phyloP scores from a whole-genome alignment of 441 rosid species.

The Brassica balearica region DNA sequence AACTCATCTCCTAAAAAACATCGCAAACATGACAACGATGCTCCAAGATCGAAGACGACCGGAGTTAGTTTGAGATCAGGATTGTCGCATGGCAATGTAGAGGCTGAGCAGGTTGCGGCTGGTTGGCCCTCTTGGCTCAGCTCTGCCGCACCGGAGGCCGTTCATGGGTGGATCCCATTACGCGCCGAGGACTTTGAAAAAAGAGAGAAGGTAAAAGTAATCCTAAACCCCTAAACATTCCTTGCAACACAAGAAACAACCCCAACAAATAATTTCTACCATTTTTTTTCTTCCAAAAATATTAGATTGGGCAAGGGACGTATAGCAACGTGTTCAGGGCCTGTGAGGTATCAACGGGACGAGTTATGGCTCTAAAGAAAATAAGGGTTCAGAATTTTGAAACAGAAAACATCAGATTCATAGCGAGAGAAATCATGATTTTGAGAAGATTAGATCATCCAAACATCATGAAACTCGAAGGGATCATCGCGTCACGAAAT shows the following conservation, averaged over 20 bases:
- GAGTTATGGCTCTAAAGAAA: constrained; percentile 84
- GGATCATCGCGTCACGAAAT: constrained; percentile 76
- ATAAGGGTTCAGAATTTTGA: constrained; percentile 85
- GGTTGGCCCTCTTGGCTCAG: constrained; percentile 98
- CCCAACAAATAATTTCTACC: constrained; percentile 4
- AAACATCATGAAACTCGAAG: constrained; percentile 66
- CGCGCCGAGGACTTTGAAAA: constrained; percentile 71
- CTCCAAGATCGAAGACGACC: constrained; percentile 50
- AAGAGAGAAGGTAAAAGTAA: constrained; percentile 73
- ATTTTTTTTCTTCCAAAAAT: neutral
- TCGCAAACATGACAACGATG: constrained; percentile 28
- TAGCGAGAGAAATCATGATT: constrained; percentile 87
- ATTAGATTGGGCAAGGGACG: constrained; percentile 96
- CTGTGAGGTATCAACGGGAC: constrained; percentile 75
- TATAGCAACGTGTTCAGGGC: constrained; percentile 92
- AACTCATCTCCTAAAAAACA: constrained; percentile 39
- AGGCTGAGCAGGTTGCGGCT: constrained; percentile 78
- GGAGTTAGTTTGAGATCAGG: constrained; percentile 58
- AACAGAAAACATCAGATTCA: constrained; percentile 85
- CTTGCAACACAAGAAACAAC: constrained; percentile 32
- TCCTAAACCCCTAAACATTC: neutral
- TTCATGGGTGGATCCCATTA: constrained; percentile 89
- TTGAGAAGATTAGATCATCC: constrained; percentile 93
- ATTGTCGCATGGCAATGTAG: constrained; percentile 55
- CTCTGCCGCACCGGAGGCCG: constrained; percentile 78